phyloP scores from a whole-genome alignment of 176 grass and related monocot species.

The Rhipidocladum racemiflorum region DNA sequence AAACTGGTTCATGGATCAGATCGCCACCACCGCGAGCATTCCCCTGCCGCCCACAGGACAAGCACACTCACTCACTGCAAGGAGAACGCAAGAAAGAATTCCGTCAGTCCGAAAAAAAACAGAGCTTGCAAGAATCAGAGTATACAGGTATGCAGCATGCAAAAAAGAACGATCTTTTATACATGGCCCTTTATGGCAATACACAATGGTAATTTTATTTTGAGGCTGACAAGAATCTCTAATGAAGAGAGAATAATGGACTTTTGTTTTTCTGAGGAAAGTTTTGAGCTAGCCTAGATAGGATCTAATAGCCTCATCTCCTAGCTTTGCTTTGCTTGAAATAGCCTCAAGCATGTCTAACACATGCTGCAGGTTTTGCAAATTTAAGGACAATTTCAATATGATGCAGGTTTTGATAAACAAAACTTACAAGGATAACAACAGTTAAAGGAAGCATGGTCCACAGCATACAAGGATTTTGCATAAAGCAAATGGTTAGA shows the following conservation, averaged over 20 bases:
- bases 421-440: background rate
- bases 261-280: background rate
- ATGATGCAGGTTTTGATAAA: background rate
- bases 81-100: too few relatives aligned
- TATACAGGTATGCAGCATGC: background rate
- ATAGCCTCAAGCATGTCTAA: background rate
- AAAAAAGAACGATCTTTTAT: background rate
- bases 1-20: slow-evolving; percentile 51
- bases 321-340: background rate
- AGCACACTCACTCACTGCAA: background rate
- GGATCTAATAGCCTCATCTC: background rate
- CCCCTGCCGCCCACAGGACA: background rate
- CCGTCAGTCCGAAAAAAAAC: too few relatives aligned
- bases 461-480: background rate
- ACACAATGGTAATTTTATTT: background rate
- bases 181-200: background rate
- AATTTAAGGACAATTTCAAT: background rate
- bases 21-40: slow-evolving; percentile 2
- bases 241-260: background rate
- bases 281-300: background rate
- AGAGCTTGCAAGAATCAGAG: background rate
- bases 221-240: background rate
- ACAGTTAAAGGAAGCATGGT: background rate
- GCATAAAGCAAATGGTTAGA: background rate
- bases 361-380: background rate